Percentiles rank a stretch among this genome's conserved stretches.
phyloP scores from a whole-genome alignment of 495 filamentous ascomycete genomes.

The Pseudomonodictys pantanalensis region DNA sequence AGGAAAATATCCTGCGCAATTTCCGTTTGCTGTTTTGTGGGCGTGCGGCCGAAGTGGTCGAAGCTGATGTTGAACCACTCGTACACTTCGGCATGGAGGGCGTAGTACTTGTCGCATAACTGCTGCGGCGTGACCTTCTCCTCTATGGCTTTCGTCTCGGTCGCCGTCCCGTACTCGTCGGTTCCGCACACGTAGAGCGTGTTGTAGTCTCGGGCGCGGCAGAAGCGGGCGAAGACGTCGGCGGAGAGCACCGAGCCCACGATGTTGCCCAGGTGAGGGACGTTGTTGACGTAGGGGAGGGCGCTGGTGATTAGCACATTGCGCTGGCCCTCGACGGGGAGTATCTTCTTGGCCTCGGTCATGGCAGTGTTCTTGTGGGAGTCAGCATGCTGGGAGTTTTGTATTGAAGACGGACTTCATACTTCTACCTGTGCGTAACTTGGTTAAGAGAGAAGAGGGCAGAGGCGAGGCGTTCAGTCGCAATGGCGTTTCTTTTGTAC shows the following conservation, averaged over 20 bases:
- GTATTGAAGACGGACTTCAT: background rate
- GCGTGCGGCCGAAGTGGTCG: slow-evolving; percentile 81
- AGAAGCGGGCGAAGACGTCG: slow-evolving; percentile 75
- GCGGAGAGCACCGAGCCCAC: slow-evolving; percentile 84
- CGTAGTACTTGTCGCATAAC: slow-evolving; percentile 82
- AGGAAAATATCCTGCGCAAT: slow-evolving; percentile 84
- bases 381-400: background rate
- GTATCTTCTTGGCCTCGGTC: slow-evolving; percentile 39
- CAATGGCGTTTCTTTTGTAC: background rate
- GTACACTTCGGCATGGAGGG: slow-evolving; percentile 79
- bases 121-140: slow-evolving; percentile 66
- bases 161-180: slow-evolving; percentile 83
- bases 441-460: background rate
- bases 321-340: slow-evolving; percentile 48
- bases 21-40: slow-evolving; percentile 75
- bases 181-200: slow-evolving; percentile 66
- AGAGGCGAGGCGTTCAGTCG: background rate
- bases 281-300: slow-evolving; percentile 84
- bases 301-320: slow-evolving; percentile 54
- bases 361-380: background rate
- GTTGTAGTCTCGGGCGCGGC: slow-evolving; percentile 65
- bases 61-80: slow-evolving; percentile 82
- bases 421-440: background rate
- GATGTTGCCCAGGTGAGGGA: slow-evolving; percentile 72
- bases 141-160: slow-evolving; percentile 75